Evolutionary conservation across 1,284 basidiomycete species (phyloP), one percentile per base, ranked within the genome.

Genomic region (Puccinia horiana): DNA sequence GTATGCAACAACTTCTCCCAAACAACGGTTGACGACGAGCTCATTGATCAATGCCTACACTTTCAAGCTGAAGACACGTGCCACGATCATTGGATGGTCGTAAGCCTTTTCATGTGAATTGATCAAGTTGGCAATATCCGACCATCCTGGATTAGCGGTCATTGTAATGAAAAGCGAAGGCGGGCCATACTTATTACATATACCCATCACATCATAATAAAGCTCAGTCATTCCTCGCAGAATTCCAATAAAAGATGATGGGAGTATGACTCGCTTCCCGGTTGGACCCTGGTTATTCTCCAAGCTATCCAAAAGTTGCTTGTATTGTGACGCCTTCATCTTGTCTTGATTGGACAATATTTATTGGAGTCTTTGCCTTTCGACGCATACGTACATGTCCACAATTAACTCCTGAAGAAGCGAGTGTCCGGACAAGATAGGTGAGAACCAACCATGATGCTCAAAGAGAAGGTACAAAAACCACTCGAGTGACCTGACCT

Each of bases 211-310:
- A 83, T 88, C 88, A 0, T 87, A 84, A 56, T 87, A 86, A 61
- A 88, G 87, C 37, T 88, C 85, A 3, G 86, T 84, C 23, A 86
- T 84, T 87, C 87, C 87, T 0, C 86, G 83, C 4, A 82, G 80
- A 0, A 87, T 87, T 14, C 87, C 87, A 0, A 88, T 82, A 54
- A 88, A 88, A 2, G 85, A 86, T 3, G 87, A 83, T 0, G 87
- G 88, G 0, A 88, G 83, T 63, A 87, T 86, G 14, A 88, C 84
- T 5, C 29, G 69, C 0, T 81, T 76, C 14, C 83, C 82, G 26
- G 84, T 83, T 11, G 32, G 5, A 2, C n/a, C 35, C 5, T n/a
- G 8, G 2, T 52, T 35, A n/a, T 23, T 32, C 14, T 73, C 70
- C 14, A 73, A 49, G 29, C 40, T 16, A 26, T 73, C 70, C 14